A percentile compares a stretch with the other conserved stretches of the same genome.
phyloP scores from a whole-genome alignment of 2,329 filamentous ascomycete genomes.

The Aphanocladium album region DNA sequence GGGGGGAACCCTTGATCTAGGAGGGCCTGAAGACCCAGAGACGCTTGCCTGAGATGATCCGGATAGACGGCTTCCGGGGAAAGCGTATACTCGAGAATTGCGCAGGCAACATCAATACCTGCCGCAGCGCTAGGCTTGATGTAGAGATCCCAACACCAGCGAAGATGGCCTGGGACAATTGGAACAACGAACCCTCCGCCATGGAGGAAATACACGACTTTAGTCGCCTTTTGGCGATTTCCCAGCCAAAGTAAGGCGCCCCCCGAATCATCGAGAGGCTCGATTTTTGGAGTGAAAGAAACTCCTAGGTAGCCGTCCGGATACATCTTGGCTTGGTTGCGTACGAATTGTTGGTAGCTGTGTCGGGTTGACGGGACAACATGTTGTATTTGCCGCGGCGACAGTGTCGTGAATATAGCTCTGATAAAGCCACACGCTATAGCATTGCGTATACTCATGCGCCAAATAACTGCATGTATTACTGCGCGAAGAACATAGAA shows the following conservation, averaged over 20 bases:
- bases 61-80: conserved; percentile 15
- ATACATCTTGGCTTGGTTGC: not conserved
- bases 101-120: conserved; percentile 14
- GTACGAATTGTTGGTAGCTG: not conserved
- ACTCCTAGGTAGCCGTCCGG: not conserved
- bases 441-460: not conserved
- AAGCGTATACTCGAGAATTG: conserved; percentile 16
- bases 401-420: not conserved
- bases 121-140: conserved; percentile 14
- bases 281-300: not conserved
- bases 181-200: conserved; percentile 26
- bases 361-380: not conserved
- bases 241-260: conserved; percentile 26
- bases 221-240: conserved; percentile 21
- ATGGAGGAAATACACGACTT: conserved; percentile 26
- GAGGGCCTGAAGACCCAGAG: not conserved
- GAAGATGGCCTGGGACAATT: conserved; percentile 18
- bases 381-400: not conserved
- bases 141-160: conserved; percentile 24
- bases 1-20: not conserved
- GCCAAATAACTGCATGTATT: not conserved
- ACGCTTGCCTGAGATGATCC: conserved; percentile 12
- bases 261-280: not conserved
- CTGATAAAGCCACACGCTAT: not conserved
- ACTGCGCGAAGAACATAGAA: not conserved